phyloP scores from a whole-genome alignment of 2,329 filamentous ascomycete species.

The Celoporthe dispersa region DNA sequence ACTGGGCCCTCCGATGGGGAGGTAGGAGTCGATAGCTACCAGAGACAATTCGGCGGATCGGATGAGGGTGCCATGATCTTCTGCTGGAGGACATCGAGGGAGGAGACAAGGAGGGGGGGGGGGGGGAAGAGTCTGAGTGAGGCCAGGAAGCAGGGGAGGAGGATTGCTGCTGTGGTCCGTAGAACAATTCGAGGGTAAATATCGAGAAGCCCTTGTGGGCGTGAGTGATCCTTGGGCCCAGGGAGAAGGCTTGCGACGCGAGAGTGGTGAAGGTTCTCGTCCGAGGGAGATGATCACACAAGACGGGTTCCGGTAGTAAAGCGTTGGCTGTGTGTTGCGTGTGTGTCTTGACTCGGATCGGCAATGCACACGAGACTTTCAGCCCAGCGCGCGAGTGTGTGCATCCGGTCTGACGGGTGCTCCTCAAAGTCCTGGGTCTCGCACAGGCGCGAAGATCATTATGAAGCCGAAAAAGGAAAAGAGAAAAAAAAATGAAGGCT shows the following conservation, averaged over 20 bases:
- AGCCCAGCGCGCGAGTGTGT: background rate
- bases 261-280: background rate
- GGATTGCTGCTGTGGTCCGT: background rate
- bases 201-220: background rate
- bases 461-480: background rate
- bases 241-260: background rate
- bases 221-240: background rate
- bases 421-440: background rate
- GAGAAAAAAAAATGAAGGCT: background rate
- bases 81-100: background rate
- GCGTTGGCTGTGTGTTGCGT: background rate
- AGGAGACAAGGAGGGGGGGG: too few species aligned
- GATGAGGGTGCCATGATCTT: slow-evolving; percentile 7
- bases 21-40: background rate
- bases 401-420: background rate
- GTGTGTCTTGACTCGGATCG: background rate
- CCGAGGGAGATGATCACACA: background rate
- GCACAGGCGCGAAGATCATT: background rate
- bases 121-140: too few species aligned
- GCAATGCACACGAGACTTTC: background rate
- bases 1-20: background rate
- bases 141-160: too few species aligned
- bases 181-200: background rate
- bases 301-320: background rate
- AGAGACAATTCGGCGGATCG: background rate